A percentile compares a stretch with the other conserved stretches of the same genome.
These are phyloP conservation scores for Daphne laureola DNA, from an alignment of 441 rosid genomes.

Conservation along the genomic window DNA sequence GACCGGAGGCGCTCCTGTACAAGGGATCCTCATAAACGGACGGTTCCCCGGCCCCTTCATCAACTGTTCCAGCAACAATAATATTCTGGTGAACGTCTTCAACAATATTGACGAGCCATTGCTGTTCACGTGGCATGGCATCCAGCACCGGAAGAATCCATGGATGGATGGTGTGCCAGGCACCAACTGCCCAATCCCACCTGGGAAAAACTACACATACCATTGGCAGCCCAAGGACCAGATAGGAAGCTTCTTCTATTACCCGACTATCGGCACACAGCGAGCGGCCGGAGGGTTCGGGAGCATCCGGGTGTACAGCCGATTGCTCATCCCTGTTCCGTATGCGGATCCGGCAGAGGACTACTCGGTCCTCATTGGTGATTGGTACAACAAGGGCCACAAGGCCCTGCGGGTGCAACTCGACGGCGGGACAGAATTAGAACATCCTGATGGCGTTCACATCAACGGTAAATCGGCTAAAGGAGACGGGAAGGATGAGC, in stretches of 20 bases:
- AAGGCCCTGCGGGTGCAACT: conserved; percentile 26
- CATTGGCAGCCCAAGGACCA: conserved; percentile 73
- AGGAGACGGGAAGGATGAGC: conserved; percentile 31
- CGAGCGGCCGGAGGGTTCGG: conserved; percentile 59
- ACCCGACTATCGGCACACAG: conserved; percentile 42
- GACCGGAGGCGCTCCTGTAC: conserved; percentile 39
- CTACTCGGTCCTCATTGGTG: conserved; percentile 54
- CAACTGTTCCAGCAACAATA: conserved; percentile 58
- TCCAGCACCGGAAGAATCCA: conserved; percentile 60
- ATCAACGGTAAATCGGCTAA: conserved; percentile 52
- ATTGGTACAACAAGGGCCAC: conserved; percentile 59
- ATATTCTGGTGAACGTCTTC: conserved; percentile 51
- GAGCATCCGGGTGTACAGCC: conserved; percentile 58
- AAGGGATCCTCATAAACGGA: conserved; percentile 58
- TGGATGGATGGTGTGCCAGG: conserved; percentile 67
- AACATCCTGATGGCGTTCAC: conserved; percentile 52
- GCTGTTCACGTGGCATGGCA: conserved; percentile 56
- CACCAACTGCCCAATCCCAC: conserved; percentile 56
- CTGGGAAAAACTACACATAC: conserved; percentile 53
- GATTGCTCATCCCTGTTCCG: conserved; percentile 63
- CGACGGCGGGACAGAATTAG: conserved; percentile 47
- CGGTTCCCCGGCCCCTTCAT: conserved; percentile 64
- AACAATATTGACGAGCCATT: conserved; percentile 64
- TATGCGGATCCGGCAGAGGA: conserved; percentile 61
- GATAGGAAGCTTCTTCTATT: conserved; percentile 68